These are phyloP conservation scores for Euptelea pleiosperma DNA, from an alignment of 164 flowering plant genomes.

Conservation along the genomic window DNA sequence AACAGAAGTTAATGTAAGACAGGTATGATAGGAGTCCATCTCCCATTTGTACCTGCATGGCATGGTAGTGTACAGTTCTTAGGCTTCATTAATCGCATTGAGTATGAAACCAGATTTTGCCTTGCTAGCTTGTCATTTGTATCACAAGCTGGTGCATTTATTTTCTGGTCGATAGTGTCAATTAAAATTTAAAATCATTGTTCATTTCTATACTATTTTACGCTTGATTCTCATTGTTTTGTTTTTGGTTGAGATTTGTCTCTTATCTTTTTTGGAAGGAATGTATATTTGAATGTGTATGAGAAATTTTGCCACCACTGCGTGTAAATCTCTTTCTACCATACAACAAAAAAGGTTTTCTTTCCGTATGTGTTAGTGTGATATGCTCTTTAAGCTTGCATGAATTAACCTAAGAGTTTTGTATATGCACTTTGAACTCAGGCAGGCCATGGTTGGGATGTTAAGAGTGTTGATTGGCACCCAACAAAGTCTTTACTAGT, in stretches of 20 bases:
- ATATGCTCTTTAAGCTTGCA: slow-evolving; percentile 9
- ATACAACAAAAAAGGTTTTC: background rate
- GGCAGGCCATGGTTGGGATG: slow-evolving; percentile 99
- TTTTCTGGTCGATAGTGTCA: no score
- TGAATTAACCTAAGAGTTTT: slow-evolving; percentile 43
- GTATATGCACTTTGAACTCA: slow-evolving; percentile 63
- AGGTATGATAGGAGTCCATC: no score
- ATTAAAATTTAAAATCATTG: no score
- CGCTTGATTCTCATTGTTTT: no score
- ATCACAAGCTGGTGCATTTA: background rate
- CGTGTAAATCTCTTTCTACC: background rate
- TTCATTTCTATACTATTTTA: no score
- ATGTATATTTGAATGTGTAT: background rate
- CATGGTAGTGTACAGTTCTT: no score
- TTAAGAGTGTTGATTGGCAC: slow-evolving; percentile 99
- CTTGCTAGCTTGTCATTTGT: no score
- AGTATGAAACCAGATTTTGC: no score
- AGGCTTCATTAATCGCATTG: no score
- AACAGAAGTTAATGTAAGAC: no score
- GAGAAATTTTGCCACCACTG: background rate
- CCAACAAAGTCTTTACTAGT: slow-evolving; percentile 94
- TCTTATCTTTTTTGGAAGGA: background rate
- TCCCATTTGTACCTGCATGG: no score
- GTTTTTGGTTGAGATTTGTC: background rate
- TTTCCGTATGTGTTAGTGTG: background rate